These are phyloP conservation scores for Trametes meyenii DNA, from an alignment of 768 basidiomycete genomes.

Conservation along the genomic window DNA sequence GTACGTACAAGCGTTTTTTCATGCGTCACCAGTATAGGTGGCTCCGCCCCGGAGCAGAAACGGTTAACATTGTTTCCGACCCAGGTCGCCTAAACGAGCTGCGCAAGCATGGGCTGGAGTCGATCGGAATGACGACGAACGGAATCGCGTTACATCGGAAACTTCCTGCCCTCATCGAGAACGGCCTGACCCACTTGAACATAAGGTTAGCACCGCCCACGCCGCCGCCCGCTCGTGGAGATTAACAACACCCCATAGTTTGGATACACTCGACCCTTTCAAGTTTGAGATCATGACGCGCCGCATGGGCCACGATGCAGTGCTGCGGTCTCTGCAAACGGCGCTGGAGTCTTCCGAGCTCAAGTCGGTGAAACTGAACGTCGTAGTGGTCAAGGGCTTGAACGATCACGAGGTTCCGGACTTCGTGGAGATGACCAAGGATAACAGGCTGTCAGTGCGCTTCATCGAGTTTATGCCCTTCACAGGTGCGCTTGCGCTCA, in stretches of 20 bases:
- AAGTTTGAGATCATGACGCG: constrained; percentile 90
- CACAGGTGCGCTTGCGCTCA: constrained; percentile 47
- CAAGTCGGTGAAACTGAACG: constrained; percentile 76
- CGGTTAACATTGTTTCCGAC: not conserved
- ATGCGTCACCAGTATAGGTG: not conserved
- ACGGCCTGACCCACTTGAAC: constrained; percentile 77
- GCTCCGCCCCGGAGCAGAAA: not conserved
- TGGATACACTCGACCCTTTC: constrained; percentile 85
- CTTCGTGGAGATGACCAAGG: constrained; percentile 76
- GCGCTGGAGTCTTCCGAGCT: constrained; percentile 59
- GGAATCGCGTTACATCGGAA: constrained; percentile 76
- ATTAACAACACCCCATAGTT: constrained; percentile 41
- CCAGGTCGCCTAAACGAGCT: constrained; percentile 67
- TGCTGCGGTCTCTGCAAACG: constrained; percentile 63
- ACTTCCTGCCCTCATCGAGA: constrained; percentile 64
- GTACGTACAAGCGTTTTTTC: constrained; percentile 41
- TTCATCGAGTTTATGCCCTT: constrained; percentile 98
- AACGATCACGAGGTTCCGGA: constrained; percentile 82
- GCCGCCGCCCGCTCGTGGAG: not conserved
- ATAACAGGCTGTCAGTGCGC: constrained; percentile 66
- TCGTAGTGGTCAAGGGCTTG: constrained; percentile 78
- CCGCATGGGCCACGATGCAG: constrained; percentile 74
- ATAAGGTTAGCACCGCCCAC: constrained; percentile 35
- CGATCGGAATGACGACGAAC: constrained; percentile 88
- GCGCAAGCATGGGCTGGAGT: constrained; percentile 60